phyloP scores from a whole-genome alignment of 257 asterid species.

The Plantago major region DNA sequence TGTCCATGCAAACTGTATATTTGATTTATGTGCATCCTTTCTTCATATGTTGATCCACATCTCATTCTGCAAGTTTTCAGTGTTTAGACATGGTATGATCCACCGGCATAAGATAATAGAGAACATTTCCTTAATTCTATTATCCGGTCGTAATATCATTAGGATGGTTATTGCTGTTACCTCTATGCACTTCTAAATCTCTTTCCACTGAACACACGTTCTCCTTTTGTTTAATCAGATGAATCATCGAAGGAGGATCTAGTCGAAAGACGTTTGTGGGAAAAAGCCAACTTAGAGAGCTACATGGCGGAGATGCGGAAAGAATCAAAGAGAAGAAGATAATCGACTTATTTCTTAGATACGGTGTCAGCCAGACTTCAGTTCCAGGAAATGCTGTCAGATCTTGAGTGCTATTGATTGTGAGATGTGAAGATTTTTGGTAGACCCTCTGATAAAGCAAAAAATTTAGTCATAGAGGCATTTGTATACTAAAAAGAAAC shows the following conservation, averaged over 20 bases:
- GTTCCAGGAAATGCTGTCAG: neutral
- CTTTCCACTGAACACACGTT: too few relatives aligned
- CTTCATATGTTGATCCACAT: neutral
- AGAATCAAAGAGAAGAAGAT: constrained; percentile 92
- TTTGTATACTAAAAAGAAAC: too few relatives aligned
- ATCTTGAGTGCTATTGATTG: too few relatives aligned
- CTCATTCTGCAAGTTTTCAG: neutral
- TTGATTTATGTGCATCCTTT: neutral
- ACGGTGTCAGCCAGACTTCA: too few relatives aligned
- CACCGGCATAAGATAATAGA: neutral
- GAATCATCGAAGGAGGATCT: constrained; percentile 71
- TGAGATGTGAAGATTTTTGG: neutral
- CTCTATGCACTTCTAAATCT: too few relatives aligned
- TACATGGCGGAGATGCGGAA: constrained; percentile 74
- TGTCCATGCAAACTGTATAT: neutral
- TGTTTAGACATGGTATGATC: too few relatives aligned
- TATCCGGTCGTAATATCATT: neutral
- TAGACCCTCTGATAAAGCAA: too few relatives aligned
- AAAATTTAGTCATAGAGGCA: too few relatives aligned
- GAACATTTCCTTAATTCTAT: neutral
- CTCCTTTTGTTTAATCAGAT: constrained; percentile 43
- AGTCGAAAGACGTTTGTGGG: constrained; percentile 74
- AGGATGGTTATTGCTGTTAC: too few relatives aligned
- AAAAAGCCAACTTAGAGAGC: constrained; percentile 69
- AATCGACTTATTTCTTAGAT: too few relatives aligned